Evolutionary conservation across 352 stramenopile genomes (phyloP), one percentile per base, ranked within the genome.

Genomic region (Globisporangium solare): DNA sequence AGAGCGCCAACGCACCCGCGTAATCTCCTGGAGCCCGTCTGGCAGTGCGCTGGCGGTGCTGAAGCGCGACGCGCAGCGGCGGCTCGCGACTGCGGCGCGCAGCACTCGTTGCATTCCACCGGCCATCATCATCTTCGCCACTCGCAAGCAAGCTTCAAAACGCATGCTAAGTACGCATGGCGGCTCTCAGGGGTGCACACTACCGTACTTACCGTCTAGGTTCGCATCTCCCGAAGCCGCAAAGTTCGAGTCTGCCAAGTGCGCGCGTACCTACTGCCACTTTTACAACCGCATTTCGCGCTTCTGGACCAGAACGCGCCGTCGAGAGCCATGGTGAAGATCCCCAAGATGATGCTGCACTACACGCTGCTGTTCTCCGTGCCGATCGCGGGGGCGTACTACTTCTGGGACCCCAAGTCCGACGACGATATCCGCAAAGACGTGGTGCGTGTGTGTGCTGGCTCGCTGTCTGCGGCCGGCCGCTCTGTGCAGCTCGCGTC

Each of bases 261-360:
- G 7, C 4, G 27, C 7, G 27, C 27, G 27, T 10, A 35, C 27
- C 5, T 35, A 11, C 27, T 10, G 10, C 27, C 13, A 47, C 21
- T 45, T n/a, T n/a, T n/a, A n/a, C n/a, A n/a, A n/a, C n/a, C n/a
- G n/a, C n/a, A 24, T n/a, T 24, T 20, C 24, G 31, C 31, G 27
- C 22, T 31, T 31, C 27, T 35, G 5, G 27, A 35, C 6, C 31
- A 27, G 24, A 17, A 31, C 13, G 3, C 20, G 20, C 18, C 14
- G 11, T 15, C 17, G 27, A 18, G 13, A 22, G 47, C 58, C 13
- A 64, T 14, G 20, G 87, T 94, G 77, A 92, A 92, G 68, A 72
- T 94, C 57, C 58, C 69, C 54, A 92, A 90, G 68, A 91, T 94
- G 85, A 24, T 94, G 51, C 48, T 93, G 48, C 81, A 94, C 62